Percentiles rank a stretch among this genome's conserved stretches.
These are phyloP conservation scores for Kregervanrija fluxuum DNA, from an alignment of 805 yeast genomes.

Conservation along the genomic window DNA sequence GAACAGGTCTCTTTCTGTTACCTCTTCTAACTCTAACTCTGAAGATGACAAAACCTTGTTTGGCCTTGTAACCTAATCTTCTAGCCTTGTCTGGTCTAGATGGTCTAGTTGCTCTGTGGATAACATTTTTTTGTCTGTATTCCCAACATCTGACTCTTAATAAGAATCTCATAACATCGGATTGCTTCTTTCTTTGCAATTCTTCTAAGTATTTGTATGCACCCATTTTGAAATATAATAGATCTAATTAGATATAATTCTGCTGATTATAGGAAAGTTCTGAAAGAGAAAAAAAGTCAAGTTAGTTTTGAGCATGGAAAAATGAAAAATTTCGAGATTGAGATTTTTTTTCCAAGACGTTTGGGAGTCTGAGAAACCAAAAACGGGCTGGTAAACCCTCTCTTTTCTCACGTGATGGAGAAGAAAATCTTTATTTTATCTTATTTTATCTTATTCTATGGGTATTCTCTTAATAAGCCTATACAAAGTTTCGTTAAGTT, in stretches of 20 bases:
- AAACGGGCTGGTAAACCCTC: too few species aligned
- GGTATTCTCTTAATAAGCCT: too few species aligned
- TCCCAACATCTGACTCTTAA: slow-evolving; percentile 99
- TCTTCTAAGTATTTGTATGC: slow-evolving; percentile 99
- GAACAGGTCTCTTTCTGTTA: slow-evolving; percentile 99
- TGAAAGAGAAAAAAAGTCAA: too few species aligned
- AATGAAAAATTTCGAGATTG: too few species aligned
- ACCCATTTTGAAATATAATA: slow-evolving; percentile 60
- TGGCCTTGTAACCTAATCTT: slow-evolving; percentile 99
- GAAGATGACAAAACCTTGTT: slow-evolving; percentile 98
- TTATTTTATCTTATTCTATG: too few species aligned
- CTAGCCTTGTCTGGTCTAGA: slow-evolving; percentile 99
- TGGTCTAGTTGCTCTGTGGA: slow-evolving; percentile 98
- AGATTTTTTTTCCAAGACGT: too few species aligned
- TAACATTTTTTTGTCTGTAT: slow-evolving; percentile 97
- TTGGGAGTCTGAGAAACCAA: too few species aligned
- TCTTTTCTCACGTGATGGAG: too few species aligned
- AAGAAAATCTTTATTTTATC: too few species aligned
- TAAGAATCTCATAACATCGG: slow-evolving; percentile 98
- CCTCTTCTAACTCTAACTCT: slow-evolving; percentile 99
- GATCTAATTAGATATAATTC: neutral
- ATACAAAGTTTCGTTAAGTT: too few species aligned
- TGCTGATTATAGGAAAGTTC: too few species aligned
- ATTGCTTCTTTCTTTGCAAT: slow-evolving; percentile 99
- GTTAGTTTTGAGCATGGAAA: too few species aligned